A percentile compares a stretch with the other conserved stretches of the same genome.
Evolutionary conservation across 2,329 filamentous ascomycete genomes (phyloP).

Genomic region (Mycosphaerella sp.): DNA sequence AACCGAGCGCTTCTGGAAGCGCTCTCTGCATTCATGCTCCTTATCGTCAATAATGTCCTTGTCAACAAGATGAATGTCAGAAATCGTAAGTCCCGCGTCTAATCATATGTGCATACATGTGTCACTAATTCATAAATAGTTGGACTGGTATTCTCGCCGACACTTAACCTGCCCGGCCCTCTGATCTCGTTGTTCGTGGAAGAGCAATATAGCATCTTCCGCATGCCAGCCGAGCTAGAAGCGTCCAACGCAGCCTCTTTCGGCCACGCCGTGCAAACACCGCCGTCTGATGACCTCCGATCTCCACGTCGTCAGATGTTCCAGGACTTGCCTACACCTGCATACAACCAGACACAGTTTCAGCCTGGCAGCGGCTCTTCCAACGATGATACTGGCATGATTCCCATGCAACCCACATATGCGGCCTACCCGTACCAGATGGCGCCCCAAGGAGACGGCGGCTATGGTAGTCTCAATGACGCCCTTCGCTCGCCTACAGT

Average conservation of each 20-base stretch:
- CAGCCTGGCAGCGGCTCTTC: conserved; percentile 11
- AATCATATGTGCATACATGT: neutral
- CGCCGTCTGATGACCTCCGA: conserved; percentile 49
- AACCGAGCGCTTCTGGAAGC: conserved; percentile 80
- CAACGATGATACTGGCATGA: conserved; percentile 29
- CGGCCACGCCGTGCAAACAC: conserved; percentile 31
- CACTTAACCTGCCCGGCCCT: conserved; percentile 89
- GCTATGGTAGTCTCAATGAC: conserved; percentile 32
- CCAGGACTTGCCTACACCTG: conserved; percentile 58
- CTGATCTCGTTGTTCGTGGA: conserved; percentile 92
- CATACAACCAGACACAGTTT: conserved; percentile 51
- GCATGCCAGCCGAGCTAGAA: conserved; percentile 41
- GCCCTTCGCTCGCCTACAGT: conserved; percentile 26
- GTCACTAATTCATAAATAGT: conserved; percentile 43
- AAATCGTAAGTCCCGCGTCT: conserved; percentile 49
- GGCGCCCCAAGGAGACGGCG: conserved; percentile 31
- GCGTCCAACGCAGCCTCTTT: conserved; percentile 5
- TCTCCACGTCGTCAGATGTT: conserved; percentile 61
- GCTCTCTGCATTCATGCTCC: conserved; percentile 79
- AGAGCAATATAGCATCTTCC: conserved; percentile 82
- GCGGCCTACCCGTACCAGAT: conserved; percentile 30
- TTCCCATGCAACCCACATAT: conserved; percentile 30
- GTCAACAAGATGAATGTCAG: conserved; percentile 97
- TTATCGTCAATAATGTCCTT: conserved; percentile 83
- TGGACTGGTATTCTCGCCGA: conserved; percentile 96